Percentiles rank a stretch among this genome's conserved stretches.
These are phyloP conservation scores for Apiospora sp. DNA, from an alignment of 2,329 filamentous ascomycete genomes.

Conservation along the genomic window DNA sequence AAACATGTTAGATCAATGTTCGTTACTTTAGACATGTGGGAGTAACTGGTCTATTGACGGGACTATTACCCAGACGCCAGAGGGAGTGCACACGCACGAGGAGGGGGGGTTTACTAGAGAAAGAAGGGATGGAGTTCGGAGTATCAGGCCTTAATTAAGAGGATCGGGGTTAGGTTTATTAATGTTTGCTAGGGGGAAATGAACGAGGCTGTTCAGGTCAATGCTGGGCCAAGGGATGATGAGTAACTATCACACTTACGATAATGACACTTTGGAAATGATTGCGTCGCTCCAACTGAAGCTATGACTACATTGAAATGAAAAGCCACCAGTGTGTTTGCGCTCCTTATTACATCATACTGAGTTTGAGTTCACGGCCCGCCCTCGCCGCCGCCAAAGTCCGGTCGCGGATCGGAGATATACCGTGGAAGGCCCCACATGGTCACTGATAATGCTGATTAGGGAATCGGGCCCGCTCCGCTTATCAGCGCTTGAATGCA, in stretches of 20 bases:
- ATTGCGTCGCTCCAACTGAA: neutral
- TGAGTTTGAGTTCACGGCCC: too few species aligned
- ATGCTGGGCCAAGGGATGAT: too few species aligned
- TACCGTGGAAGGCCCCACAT: neutral
- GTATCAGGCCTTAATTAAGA: neutral
- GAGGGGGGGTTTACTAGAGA: too few species aligned
- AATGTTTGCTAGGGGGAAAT: constrained; percentile 9
- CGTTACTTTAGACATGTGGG: neutral
- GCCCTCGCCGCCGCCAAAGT: neutral
- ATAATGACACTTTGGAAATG: neutral
- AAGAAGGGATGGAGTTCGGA: neutral
- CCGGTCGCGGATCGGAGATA: constrained; percentile 1
- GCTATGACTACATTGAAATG: too few species aligned
- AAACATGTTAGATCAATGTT: neutral
- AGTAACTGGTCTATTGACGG: neutral
- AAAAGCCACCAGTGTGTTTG: too few species aligned
- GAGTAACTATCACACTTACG: neutral
- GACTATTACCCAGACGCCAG: too few species aligned
- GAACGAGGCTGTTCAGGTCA: neutral
- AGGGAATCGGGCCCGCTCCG: neutral
- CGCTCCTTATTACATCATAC: too few species aligned
- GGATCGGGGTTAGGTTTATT: neutral
- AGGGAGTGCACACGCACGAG: too few species aligned
- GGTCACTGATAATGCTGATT: neutral
- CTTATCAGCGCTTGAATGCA: neutral